Conservation (phyloP, 148 eudicot species). For the Heliosperma pusillum region DNA sequence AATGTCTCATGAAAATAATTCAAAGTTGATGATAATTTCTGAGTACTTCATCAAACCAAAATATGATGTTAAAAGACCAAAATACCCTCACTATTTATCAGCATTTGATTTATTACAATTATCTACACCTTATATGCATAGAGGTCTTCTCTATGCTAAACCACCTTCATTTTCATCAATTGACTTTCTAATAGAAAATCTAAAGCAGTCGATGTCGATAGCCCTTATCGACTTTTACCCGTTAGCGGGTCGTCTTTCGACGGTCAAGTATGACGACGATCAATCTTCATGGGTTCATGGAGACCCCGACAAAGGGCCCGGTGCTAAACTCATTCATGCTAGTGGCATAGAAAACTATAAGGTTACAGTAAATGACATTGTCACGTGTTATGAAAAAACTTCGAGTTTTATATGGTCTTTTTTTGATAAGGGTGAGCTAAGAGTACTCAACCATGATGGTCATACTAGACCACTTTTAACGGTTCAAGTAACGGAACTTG, state of each 20-base stretch:
- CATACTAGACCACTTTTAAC: slow-evolving; percentile 25
- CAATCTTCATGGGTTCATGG: not conserved
- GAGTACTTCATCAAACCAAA: slow-evolving; percentile 19
- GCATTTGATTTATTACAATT: slow-evolving; percentile 1
- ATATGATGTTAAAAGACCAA: not conserved
- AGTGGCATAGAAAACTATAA: not conserved
- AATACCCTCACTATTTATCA: slow-evolving; percentile 11
- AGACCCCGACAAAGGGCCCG: slow-evolving; percentile 14
- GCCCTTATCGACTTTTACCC: slow-evolving; percentile 23
- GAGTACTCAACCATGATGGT: slow-evolving; percentile 32
- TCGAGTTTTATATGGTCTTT: slow-evolving; percentile 13
- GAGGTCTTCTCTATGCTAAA: slow-evolving; percentile 19
- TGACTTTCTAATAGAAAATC: not conserved
- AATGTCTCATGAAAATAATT: not conserved
- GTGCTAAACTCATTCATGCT: slow-evolving; percentile 10
- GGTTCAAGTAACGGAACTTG: slow-evolving; percentile 30
- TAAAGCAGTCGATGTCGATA: slow-evolving; percentile 11
- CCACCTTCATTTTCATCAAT: not conserved
- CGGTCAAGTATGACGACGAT: not conserved
- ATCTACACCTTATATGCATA: slow-evolving; percentile 15
- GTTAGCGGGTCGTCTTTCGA: slow-evolving; percentile 14
- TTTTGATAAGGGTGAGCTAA: slow-evolving; percentile 21
- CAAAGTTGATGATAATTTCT: slow-evolving; percentile 16
- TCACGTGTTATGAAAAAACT: not conserved
- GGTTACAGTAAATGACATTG: not conserved